Conservation (phyloP, 176 grass and related monocot species). For the Avena sativa region DNA sequence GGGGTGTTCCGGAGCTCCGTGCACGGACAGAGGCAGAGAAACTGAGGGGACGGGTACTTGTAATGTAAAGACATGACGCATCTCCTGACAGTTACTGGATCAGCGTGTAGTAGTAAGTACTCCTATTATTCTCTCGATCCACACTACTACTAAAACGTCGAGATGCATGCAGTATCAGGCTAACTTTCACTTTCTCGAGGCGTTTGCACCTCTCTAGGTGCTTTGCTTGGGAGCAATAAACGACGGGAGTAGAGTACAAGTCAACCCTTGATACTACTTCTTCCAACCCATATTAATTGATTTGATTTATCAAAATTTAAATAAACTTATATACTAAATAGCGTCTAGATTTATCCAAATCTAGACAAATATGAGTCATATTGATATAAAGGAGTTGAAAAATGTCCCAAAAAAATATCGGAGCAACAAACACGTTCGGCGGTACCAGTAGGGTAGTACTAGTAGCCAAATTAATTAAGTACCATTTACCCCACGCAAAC, state of each 20-base stretch:
- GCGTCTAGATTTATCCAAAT: too few species aligned
- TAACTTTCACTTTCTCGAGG: neutral
- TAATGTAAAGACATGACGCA: neutral
- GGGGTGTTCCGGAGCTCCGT: neutral
- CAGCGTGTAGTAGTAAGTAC: neutral
- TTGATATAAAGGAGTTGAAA: too few species aligned
- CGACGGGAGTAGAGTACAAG: constrained; percentile 23
- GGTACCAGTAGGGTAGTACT: neutral
- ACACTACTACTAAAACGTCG: neutral
- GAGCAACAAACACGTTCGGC: too few species aligned
- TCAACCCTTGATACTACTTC: neutral
- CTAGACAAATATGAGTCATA: too few species aligned
- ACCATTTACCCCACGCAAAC: neutral
- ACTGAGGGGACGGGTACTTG: too few species aligned
- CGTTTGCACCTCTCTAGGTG: constrained; percentile 39
- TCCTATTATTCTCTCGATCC: neutral
- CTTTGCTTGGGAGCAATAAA: constrained; percentile 25
- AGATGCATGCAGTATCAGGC: neutral
- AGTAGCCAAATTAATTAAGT: neutral
- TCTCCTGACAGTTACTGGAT: neutral
- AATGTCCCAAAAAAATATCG: too few species aligned
- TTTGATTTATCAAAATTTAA: too few species aligned
- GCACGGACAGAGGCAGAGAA: neutral
- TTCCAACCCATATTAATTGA: too few species aligned
- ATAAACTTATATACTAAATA: too few species aligned